These are phyloP conservation scores for Polychytrium aggregatum DNA, from an alignment of 192 early-diverging fungal genomes.

Conservation along the genomic window DNA sequence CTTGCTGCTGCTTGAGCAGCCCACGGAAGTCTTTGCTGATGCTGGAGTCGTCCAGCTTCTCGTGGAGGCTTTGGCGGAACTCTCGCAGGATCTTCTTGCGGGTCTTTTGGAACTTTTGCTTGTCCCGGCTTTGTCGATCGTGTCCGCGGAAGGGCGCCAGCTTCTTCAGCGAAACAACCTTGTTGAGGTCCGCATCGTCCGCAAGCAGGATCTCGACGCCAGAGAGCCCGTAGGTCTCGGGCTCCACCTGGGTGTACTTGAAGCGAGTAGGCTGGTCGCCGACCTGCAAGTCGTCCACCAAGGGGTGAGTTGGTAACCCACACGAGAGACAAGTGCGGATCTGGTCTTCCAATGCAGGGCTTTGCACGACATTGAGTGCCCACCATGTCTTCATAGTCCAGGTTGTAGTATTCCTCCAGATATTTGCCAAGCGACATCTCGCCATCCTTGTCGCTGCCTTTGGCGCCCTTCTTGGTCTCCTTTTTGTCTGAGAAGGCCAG, in stretches of 20 bases:
- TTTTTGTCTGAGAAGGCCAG: conserved; percentile 4
- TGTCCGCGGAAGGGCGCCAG: conserved; percentile 62
- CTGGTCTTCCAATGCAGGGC: not conserved
- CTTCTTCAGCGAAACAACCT: conserved; percentile 73
- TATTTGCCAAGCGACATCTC: conserved; percentile 44
- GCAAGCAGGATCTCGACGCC: conserved; percentile 82
- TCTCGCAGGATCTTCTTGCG: conserved; percentile 30
- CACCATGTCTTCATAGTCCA: conserved; percentile 88
- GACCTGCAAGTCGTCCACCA: conserved; percentile 25
- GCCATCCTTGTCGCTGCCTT: conserved; percentile 13
- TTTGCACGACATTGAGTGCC: conserved; percentile 3
- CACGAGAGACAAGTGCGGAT: not conserved
- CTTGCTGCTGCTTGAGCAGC: too few species aligned
- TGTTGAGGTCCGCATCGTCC: conserved; percentile 80
- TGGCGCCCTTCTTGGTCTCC: conserved; percentile 22
- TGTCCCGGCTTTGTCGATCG: conserved; percentile 12
- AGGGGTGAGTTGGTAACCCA: not conserved
- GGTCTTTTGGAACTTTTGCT: conserved; percentile 10
- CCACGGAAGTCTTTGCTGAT: too few species aligned
- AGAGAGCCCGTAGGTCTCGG: conserved; percentile 65
- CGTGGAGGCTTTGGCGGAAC: conserved; percentile 22
- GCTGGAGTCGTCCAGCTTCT: conserved; percentile 19
- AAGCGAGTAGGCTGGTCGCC: conserved; percentile 81
- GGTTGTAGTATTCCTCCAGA: conserved; percentile 83
- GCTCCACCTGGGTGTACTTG: conserved; percentile 78